Evolutionary conservation across 208 protist species (phyloP), one percentile per base, ranked within the genome.

Genomic region (Wallacemonas rigidus): DNA sequence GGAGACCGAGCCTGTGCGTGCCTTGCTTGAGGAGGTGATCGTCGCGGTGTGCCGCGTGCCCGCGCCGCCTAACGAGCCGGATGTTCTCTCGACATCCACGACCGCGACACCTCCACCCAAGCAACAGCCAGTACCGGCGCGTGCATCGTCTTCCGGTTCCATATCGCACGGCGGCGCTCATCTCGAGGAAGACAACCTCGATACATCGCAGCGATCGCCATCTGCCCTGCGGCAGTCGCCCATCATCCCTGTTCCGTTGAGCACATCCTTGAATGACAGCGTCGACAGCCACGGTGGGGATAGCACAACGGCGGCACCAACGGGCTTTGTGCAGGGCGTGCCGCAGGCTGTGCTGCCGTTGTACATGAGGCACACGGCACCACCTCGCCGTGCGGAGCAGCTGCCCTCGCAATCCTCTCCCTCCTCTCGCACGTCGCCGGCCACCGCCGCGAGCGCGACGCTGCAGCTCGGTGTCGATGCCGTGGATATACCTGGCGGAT

Each of bases 391-490:
- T 8, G 17, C 43, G 26, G 39, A 45, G 57, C 17, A n/a, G 57
- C 57, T 2, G 15, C 53, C 53, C 14, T n/a, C 53, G 17, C 15
- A 8, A 38, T 38, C 12, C 57, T 63, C 57, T 26, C 36, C 57
- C 62, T 11, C 35, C 9, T 65, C 11, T 11, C 15, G 12, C 12
- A n/a, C 17, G 58, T 48, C 45, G 58, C 5, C 43, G 35, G 40
- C 58, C 12, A 5, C 11, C 12, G 12, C 41, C 5, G 36, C 26
- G 12, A 47, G 12, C 7, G 40, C 40, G 43, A 41, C 36, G 36
- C 51, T 40, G 6, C 64, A 69, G 60, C 75, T 91, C 11, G 82
- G 86, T 1, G 72, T 91, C 9, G 75, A 86, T 44, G 82, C 86
- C 6, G 67, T 89, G 17, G 77, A 91, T 58, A 54, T 88, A 9